These are phyloP conservation scores for Gossypium schwendimanii DNA, from an alignment of 441 rosid species.

Conservation along the genomic window DNA sequence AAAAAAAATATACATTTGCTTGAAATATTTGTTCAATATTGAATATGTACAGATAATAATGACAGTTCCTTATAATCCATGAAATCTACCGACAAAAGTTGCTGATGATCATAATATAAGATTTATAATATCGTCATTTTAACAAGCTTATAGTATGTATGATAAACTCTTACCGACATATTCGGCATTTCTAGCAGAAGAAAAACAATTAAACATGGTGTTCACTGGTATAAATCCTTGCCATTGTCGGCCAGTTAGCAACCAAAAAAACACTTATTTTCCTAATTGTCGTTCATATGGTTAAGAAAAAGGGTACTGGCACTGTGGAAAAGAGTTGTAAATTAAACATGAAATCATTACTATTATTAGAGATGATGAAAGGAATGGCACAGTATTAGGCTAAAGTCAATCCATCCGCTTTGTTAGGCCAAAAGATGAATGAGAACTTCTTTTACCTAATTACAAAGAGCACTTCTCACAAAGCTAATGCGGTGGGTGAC, in stretches of 20 bases:
- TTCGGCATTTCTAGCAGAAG: neutral
- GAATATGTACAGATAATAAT: neutral
- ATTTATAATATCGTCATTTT: neutral
- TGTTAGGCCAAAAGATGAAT: conserved; percentile 22
- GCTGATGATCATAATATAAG: neutral
- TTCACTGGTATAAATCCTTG: neutral
- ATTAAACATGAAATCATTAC: neutral
- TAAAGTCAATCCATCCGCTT: neutral
- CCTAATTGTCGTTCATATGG: neutral
- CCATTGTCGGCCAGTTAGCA: conserved; percentile 5
- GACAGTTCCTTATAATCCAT: neutral
- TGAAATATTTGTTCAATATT: neutral
- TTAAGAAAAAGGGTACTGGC: neutral
- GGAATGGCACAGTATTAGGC: neutral
- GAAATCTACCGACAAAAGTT: neutral
- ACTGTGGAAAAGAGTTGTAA: neutral
- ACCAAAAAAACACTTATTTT: neutral
- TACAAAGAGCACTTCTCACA: neutral
- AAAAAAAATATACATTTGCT: neutral
- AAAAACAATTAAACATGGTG: neutral
- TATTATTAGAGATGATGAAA: neutral
- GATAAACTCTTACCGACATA: neutral
- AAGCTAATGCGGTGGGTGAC: conserved; percentile 6
- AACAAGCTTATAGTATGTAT: neutral
- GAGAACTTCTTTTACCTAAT: conserved; percentile 12